phyloP scores from a whole-genome alignment of 164 flowering plant genomes.

The Vitis rupestris region DNA sequence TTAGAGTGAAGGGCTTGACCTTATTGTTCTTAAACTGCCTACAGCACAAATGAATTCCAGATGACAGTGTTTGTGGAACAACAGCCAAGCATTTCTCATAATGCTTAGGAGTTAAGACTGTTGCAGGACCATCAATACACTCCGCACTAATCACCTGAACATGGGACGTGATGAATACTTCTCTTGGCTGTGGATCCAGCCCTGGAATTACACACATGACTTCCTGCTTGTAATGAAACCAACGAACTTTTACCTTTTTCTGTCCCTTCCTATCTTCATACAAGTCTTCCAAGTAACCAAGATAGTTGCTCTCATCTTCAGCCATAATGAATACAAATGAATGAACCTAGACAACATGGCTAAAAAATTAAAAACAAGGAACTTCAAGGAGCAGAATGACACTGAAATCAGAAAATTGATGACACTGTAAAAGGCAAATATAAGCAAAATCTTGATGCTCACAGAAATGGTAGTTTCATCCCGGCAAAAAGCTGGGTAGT shows the following conservation, averaged over 20 bases:
- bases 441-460: conserved; percentile 6
- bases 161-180: conserved; percentile 76
- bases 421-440: not conserved
- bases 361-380: not conserved
- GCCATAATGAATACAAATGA: conserved; percentile 79
- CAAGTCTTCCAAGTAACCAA: conserved; percentile 85
- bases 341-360: conserved; percentile 50
- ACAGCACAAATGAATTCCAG: conserved; percentile 48
- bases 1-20: conserved; percentile 32
- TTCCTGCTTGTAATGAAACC: conserved; percentile 76
- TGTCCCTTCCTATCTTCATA: conserved; percentile 74
- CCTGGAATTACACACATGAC: conserved; percentile 38
- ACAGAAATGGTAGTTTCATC: conserved; percentile 22
- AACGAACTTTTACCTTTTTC: conserved; percentile 80
- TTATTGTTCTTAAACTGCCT: conserved; percentile 56
- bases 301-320: conserved; percentile 56
- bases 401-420: not conserved
- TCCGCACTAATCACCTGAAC: conserved; percentile 80
- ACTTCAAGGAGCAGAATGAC: not conserved
- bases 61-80: conserved; percentile 31
- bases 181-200: conserved; percentile 57
- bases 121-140: conserved; percentile 73
- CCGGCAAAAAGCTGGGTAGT: conserved; percentile 30
- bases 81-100: conserved; percentile 54
- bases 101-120: conserved; percentile 69